Evolutionary conservation across 225 moss, liverwort and hornwort genomes (phyloP).

Genomic region (Pleurozium schreberi): DNA sequence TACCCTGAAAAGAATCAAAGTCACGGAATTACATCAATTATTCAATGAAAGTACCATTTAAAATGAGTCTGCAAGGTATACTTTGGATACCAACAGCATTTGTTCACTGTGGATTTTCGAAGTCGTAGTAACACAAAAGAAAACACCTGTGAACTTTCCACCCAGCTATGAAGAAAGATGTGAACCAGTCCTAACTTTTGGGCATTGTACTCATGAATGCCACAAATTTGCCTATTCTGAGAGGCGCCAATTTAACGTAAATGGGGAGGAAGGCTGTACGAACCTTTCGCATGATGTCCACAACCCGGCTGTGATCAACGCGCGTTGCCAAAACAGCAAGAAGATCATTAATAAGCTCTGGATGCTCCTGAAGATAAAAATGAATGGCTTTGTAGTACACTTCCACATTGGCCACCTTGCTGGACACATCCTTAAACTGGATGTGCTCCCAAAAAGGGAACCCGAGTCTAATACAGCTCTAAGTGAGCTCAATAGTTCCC

Average conservation of each 20-base stretch:
- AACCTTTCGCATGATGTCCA: constrained; percentile 79
- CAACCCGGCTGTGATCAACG: constrained; percentile 76
- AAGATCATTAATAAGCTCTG: constrained; percentile 75
- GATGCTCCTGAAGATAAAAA: constrained; percentile 82
- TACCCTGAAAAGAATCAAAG: not conserved
- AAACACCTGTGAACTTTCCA: not conserved
- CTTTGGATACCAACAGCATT: not conserved
- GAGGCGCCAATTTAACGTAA: no score
- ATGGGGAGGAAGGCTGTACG: not conserved
- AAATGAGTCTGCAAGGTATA: not conserved
- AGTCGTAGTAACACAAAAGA: not conserved
- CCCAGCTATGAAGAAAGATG: not conserved
- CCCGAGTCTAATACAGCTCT: not conserved
- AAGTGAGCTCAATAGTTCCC: not conserved
- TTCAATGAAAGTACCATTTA: not conserved
- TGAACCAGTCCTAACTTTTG: not conserved
- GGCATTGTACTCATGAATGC: not conserved
- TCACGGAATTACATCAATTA: no score
- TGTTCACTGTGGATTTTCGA: not conserved
- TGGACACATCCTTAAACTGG: constrained; percentile 87
- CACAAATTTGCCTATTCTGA: not conserved
- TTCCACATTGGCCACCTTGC: constrained; percentile 86
- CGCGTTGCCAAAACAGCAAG: constrained; percentile 70
- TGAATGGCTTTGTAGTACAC: constrained; percentile 71
- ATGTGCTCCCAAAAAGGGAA: constrained; percentile 93